A percentile compares a stretch with the other conserved stretches of the same genome.
Conservation (phyloP, 2,329 filamentous ascomycete species). For the Colletotrichum eleusines region DNA sequence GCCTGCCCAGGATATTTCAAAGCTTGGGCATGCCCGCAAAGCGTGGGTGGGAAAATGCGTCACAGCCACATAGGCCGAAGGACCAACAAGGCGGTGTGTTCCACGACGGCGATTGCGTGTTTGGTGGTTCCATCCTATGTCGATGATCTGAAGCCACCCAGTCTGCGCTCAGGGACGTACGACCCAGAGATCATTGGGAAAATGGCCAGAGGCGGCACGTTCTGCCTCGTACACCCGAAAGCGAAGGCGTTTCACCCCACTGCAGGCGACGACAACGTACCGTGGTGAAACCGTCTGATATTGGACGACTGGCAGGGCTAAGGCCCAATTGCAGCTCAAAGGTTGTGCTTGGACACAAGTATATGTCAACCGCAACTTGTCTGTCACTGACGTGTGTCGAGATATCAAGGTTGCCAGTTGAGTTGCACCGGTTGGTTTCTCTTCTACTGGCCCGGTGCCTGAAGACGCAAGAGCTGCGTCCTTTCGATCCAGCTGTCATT, state of each 20-base stretch:
- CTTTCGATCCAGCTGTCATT: background rate
- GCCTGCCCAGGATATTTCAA: slow-evolving; percentile 32
- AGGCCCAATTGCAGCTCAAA: slow-evolving; percentile 3
- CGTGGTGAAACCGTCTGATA: slow-evolving; percentile 39
- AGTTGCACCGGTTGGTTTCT: background rate
- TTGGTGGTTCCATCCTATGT: background rate
- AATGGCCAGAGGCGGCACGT: background rate
- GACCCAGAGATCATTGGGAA: background rate
- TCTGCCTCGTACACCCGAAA: slow-evolving; percentile 18
- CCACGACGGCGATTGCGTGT: slow-evolving; percentile 17
- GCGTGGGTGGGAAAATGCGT: slow-evolving; percentile 4
- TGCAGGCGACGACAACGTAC: slow-evolving; percentile 25
- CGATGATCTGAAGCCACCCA: background rate
- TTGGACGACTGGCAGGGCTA: slow-evolving; percentile 4
- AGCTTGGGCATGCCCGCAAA: slow-evolving; percentile 19
- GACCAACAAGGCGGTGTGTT: background rate
- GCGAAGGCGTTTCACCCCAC: slow-evolving; percentile 33
- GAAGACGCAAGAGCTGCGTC: background rate
- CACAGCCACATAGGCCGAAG: slow-evolving; percentile 3
- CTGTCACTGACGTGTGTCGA: slow-evolving; percentile 16
- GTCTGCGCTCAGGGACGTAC: background rate
- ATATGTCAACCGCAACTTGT: background rate
- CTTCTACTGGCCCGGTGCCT: background rate
- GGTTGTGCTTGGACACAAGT: background rate
- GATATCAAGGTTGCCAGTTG: background rate